Conservation (phyloP, 441 rosid genomes). For the Populus trichocarpa region DNA sequence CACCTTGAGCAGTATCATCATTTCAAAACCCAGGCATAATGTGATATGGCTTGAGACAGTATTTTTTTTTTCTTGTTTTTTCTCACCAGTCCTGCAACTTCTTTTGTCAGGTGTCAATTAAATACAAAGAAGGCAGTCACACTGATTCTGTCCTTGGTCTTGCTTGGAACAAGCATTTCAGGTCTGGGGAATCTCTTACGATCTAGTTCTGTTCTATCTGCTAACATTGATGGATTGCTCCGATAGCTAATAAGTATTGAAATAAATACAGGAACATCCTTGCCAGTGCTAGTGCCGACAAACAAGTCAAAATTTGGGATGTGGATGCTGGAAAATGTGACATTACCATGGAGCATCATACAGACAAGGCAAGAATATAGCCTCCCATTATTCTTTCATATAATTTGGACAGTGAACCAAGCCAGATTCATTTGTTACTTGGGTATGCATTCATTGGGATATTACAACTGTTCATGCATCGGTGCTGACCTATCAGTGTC, state of each 20-base stretch:
- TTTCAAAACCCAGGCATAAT: not conserved
- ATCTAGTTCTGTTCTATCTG: constrained; percentile 8
- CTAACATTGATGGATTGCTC: constrained; percentile 3
- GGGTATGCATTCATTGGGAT: not conserved
- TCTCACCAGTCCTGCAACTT: not conserved
- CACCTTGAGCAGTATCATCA: too few species aligned
- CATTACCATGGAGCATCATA: constrained; percentile 80
- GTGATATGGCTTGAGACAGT: not conserved
- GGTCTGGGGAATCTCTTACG: constrained; percentile 40
- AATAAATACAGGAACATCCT: constrained; percentile 56
- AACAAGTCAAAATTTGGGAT: constrained; percentile 83
- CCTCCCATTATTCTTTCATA: constrained; percentile 1
- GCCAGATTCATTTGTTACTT: not conserved
- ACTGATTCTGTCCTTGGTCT: constrained; percentile 89
- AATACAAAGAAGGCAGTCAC: constrained; percentile 82
- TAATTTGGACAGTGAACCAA: constrained; percentile 2
- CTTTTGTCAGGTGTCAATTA: constrained; percentile 32
- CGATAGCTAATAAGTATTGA: not conserved
- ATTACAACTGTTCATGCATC: too few species aligned
- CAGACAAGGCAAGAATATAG: constrained; percentile 56
- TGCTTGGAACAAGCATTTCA: constrained; percentile 93
- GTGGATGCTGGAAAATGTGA: constrained; percentile 67
- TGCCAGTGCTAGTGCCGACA: constrained; percentile 90
- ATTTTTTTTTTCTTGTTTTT: not conserved
- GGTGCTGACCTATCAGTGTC: not conserved